Evolutionary conservation across 305 asterid genomes (phyloP), one percentile per base, ranked within the genome.

Genomic region (Solanum hybrid): DNA sequence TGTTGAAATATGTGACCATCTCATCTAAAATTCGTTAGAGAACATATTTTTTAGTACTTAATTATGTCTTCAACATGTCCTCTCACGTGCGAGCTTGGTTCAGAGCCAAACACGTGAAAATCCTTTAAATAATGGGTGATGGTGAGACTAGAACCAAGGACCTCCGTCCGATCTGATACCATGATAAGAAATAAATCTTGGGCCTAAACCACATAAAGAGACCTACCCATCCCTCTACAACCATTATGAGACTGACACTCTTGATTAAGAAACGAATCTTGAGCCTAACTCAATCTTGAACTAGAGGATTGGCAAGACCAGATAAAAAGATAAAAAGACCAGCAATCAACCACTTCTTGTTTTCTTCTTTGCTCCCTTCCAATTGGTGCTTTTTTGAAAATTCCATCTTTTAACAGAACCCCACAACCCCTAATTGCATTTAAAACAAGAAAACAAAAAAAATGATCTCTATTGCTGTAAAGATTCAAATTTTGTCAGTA

Each of bases 261-360:
- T 29, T 29, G 37, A 75, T 75, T 6, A 31, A 75, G 78, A 31
- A 7, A 75, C 2, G 37, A 7, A 75, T 17, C 37, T 75, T 14
- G 24, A 31, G 36, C 24, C 37, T 31, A 31, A 42, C 56, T 42
- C 56, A 42, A 42, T 4, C 37, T 0, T 73, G 17, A 73, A 29
- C 36, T 5, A 31, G 36, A 27, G 78, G 35, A 72, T 72, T 72
- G 35, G 37, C 37, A 6, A 73, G 37, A 75, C 38, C 3, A 75
- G 9, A 31, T 73, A 75, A 75, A 31, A 34, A 75, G 37, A 29
- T n/a, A n/a, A n/a, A n/a, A n/a, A n/a, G n/a, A n/a, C 95, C 98
- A 71, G 94, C 94, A 19, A 94, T 91, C 11, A 94, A 90, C 95
- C 96, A 95, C 88, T 92, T 93, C 34, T 93, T 91, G 31, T 86